phyloP scores from a whole-genome alignment of 148 eudicot species.

The Spergularia bocconei region DNA sequence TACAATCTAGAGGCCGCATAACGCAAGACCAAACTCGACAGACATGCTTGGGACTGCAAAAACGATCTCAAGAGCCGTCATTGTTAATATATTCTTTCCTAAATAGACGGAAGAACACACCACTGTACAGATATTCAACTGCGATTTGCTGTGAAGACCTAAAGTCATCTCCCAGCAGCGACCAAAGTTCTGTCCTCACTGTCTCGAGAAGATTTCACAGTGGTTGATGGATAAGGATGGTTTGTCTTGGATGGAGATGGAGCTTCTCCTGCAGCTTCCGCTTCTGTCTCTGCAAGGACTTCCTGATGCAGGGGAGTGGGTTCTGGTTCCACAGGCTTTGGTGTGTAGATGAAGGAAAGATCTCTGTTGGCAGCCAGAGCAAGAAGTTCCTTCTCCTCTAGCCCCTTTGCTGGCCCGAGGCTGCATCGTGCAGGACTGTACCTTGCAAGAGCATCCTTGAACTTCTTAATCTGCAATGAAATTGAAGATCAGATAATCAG shows the following conservation, averaged over 20 bases:
- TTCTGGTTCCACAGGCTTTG: constrained; percentile 40
- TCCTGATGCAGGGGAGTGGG: constrained; percentile 15
- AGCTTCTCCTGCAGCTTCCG: constrained; percentile 12
- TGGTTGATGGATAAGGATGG: constrained; percentile 20
- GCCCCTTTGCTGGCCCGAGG: constrained; percentile 64
- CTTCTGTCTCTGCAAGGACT: constrained; percentile 8
- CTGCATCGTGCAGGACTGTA: constrained; percentile 53
- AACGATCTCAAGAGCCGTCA: constrained; percentile 18
- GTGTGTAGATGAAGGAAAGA: constrained; percentile 53
- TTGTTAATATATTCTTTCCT: background rate
- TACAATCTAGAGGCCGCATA: constrained; percentile 14
- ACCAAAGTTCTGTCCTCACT: constrained; percentile 35
- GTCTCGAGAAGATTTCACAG: constrained; percentile 19
- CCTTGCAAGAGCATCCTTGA: constrained; percentile 73
- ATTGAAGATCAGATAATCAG: constrained; percentile 11
- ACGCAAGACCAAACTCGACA: constrained; percentile 5
- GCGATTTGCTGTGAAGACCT: constrained; percentile 5
- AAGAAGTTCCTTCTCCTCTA: constrained; percentile 72
- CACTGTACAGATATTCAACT: constrained; percentile 26
- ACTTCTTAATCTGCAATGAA: constrained; percentile 68
- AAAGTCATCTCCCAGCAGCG: constrained; percentile 39
- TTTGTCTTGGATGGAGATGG: background rate
- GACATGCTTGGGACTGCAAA: constrained; percentile 20
- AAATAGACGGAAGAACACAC: constrained; percentile 10
- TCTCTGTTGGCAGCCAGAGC: constrained; percentile 76